Base-by-base conservation (phyloP, 129 eudicot species). In the Oenanthe sinensis region DNA sequence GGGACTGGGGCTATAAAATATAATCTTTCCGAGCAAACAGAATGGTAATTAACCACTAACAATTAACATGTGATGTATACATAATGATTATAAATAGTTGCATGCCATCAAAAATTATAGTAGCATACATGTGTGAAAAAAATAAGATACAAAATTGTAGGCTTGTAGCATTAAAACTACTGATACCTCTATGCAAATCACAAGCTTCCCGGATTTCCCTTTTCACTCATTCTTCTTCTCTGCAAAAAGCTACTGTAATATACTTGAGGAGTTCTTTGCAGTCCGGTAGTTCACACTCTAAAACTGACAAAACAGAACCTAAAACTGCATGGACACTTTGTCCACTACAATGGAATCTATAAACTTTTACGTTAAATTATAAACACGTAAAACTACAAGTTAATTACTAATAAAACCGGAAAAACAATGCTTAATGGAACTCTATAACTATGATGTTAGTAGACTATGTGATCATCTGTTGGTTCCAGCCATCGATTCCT, bases 391-490 rank as follows among this genome's bases (percentile, higher is more conserved):
- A 60, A 60, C 36, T 60, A n/a, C 36, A n/a, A n/a, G 33, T 60
- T 60, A 33, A 33, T 33, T 33, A 33, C 36, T 33, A 33, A 30
- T 58, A 58, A 58, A 58, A 58, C n/a, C 30, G 10, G 30, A 30
- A 22, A 22, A 20, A 54, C 63, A 54, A 54, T 9, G 26, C 63
- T 54, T 54, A 20, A 54, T 4, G n/a, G 4, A 54, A 54, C 63
- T 54, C 22, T 54, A 60, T 33, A 60, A 60, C 33, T n/a, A 14
- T 24, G 33, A 60, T n/a, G 28, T 60, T 24, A 2, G n/a, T n/a
- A 60, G 68, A 48, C 71, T 37, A 40, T 47, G 33, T 69, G 33
- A 75, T 81, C 80, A 81, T 81, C 68, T 78, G 63, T 58, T 30
- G 20, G 65, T 47, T 79, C 81, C 43, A 7, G 63, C 24, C 75